These are phyloP conservation scores for Neoascochyta sp. DNA, from an alignment of 2,329 filamentous ascomycete genomes.

Conservation along the genomic window DNA sequence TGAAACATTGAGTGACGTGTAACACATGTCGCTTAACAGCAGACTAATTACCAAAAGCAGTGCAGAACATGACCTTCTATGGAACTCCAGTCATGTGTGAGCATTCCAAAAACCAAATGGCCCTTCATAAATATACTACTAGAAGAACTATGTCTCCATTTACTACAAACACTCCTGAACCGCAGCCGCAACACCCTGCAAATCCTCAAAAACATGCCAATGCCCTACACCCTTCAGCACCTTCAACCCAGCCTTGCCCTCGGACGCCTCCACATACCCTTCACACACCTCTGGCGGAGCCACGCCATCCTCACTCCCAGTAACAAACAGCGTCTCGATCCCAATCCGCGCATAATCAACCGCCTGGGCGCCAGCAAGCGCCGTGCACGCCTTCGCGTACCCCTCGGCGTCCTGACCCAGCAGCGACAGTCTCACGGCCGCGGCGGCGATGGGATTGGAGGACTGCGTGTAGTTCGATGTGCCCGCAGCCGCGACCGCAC, in stretches of 20 bases:
- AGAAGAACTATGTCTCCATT: too few relatives aligned
- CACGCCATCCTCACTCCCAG: constrained; percentile 47
- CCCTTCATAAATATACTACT: too few relatives aligned
- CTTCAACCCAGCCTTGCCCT: constrained; percentile 21
- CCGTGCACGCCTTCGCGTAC: constrained; percentile 54
- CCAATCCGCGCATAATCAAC: constrained; percentile 31
- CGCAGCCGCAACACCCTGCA: constrained; percentile 32
- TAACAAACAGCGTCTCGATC: constrained; percentile 39
- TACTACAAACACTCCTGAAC: constrained; percentile 18
- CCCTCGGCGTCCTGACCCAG: constrained; percentile 51
- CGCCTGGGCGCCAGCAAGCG: constrained; percentile 43
- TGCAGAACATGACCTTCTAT: too few relatives aligned
- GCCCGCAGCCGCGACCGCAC: constrained; percentile 35
- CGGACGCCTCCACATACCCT: constrained; percentile 29
- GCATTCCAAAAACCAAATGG: too few relatives aligned
- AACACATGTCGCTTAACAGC: not conserved
- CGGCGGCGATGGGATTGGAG: constrained; percentile 41
- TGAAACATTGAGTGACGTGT: too few relatives aligned
- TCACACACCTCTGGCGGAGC: constrained; percentile 38
- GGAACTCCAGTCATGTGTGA: too few relatives aligned
- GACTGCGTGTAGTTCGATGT: constrained; percentile 40
- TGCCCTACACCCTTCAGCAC: constrained; percentile 47
- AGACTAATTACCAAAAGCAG: not conserved
- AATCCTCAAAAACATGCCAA: constrained; percentile 52
- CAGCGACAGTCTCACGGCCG: constrained; percentile 45